These are phyloP conservation scores for Phytophthora brassicae DNA, from an alignment of 352 stramenopile species.

Conservation along the genomic window DNA sequence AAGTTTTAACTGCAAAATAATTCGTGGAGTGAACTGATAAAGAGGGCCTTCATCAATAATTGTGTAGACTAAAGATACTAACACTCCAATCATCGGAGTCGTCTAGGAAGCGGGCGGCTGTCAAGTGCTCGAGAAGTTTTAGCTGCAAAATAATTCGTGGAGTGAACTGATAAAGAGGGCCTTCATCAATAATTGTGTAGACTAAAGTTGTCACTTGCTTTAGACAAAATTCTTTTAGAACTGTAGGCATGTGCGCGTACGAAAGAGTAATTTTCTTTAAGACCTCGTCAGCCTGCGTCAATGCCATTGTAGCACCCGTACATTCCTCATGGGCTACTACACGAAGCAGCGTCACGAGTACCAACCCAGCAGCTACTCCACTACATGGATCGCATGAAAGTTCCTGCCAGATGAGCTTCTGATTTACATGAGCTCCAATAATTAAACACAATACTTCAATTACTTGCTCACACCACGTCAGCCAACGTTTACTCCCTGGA, in stretches of 20 bases:
- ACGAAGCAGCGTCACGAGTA: conserved; percentile 16
- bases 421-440: background rate
- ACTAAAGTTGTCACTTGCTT: conserved; percentile 16
- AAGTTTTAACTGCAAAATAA: conserved; percentile 11
- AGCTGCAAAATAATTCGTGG: conserved; percentile 9
- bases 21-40: conserved; percentile 6
- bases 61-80: conserved; percentile 5
- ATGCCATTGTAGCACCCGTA: background rate
- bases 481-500: background rate
- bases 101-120: conserved; percentile 4
- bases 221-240: conserved; percentile 7
- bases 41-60: conserved; percentile 15
- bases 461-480: background rate
- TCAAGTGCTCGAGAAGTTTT: conserved; percentile 12
- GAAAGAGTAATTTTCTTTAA: background rate
- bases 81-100: too few relatives aligned
- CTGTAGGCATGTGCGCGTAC: conserved; percentile 1
- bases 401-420: conserved; percentile 1
- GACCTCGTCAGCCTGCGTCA: background rate
- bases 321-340: background rate
- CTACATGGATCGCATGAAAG: conserved; percentile 11
- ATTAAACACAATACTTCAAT: background rate
- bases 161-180: conserved; percentile 8
- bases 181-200: conserved; percentile 8
- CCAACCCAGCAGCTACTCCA: conserved; percentile 7